Evolutionary conservation across 164 flowering plant genomes (phyloP).

Genomic region (Umbilicus rupestris): DNA sequence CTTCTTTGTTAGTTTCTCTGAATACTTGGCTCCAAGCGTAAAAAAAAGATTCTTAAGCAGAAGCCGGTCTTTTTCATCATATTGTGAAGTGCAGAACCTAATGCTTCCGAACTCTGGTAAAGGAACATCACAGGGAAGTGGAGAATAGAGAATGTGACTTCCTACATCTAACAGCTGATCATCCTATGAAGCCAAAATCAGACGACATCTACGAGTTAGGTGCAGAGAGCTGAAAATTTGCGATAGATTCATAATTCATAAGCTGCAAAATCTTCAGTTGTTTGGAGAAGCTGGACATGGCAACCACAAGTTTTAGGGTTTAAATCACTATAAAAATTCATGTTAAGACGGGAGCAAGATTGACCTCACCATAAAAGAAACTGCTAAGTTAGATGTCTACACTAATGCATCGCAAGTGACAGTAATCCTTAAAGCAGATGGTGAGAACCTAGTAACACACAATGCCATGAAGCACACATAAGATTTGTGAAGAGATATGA

Average conservation of each 20-base stretch:
- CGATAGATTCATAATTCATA: neutral
- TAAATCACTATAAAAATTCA: too few species aligned
- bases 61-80: conserved; percentile 69
- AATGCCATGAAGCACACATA: neutral
- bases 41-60: conserved; percentile 70
- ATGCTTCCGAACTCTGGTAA: conserved; percentile 64
- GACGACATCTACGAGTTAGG: neutral
- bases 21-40: conserved; percentile 79
- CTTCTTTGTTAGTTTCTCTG: conserved; percentile 54
- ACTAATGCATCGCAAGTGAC: neutral
- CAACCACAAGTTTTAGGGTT: too few species aligned
- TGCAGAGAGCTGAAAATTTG: neutral
- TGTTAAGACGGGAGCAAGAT: too few species aligned
- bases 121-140: conserved; percentile 77
- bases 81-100: conserved; percentile 83
- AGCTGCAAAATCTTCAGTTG: neutral
- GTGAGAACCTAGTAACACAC: neutral
- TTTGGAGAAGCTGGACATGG: too few species aligned
- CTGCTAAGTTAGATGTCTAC: neutral
- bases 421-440: neutral
- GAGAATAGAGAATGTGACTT: conserved; percentile 81
- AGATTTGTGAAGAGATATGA: neutral
- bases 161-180: conserved; percentile 70
- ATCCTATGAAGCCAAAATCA: conserved; percentile 32
- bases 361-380: neutral